These are phyloP conservation scores for Ilex paraguariensis DNA, from an alignment of 305 asterid species.

Conservation along the genomic window DNA sequence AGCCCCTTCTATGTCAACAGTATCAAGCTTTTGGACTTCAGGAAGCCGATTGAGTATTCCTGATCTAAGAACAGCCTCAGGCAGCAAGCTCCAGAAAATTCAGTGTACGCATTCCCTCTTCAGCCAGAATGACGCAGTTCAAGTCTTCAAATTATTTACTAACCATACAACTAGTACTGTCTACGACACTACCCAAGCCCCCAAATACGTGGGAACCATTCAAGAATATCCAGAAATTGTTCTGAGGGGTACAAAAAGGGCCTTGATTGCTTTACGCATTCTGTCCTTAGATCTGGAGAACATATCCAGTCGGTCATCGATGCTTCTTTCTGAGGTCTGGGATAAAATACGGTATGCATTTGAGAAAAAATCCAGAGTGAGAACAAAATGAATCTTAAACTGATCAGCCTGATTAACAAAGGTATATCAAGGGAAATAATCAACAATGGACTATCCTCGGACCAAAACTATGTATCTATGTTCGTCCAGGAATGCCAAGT, in stretches of 20 bases:
- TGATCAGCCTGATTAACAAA: neutral
- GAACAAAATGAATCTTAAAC: neutral
- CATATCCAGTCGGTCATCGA: constrained; percentile 80
- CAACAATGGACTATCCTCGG: neutral
- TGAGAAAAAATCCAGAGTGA: constrained; percentile 12
- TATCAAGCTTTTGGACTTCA: constrained; percentile 82
- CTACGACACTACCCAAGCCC: constrained; percentile 61
- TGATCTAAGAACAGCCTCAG: constrained; percentile 57
- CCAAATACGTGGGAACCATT: constrained; percentile 76
- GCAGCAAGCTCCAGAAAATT: constrained; percentile 59
- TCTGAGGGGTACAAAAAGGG: constrained; percentile 81
- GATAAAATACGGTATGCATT: constrained; percentile 9
- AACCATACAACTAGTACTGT: constrained; percentile 26
- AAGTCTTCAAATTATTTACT: constrained; percentile 58
- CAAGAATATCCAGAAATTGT: constrained; percentile 85
- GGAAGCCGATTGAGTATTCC: constrained; percentile 65
- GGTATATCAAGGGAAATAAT: neutral
- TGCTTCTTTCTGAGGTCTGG: constrained; percentile 77
- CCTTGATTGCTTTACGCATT: constrained; percentile 55
- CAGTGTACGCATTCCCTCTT: constrained; percentile 58
- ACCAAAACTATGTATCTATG: neutral
- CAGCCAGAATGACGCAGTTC: constrained; percentile 47
- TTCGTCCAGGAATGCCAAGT: constrained; percentile 1
- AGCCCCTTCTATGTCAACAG: constrained; percentile 81
- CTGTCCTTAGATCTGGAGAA: constrained; percentile 74